Evolutionary conservation across 768 basidiomycete species (phyloP).

Genomic region (Pluteus cervinus): DNA sequence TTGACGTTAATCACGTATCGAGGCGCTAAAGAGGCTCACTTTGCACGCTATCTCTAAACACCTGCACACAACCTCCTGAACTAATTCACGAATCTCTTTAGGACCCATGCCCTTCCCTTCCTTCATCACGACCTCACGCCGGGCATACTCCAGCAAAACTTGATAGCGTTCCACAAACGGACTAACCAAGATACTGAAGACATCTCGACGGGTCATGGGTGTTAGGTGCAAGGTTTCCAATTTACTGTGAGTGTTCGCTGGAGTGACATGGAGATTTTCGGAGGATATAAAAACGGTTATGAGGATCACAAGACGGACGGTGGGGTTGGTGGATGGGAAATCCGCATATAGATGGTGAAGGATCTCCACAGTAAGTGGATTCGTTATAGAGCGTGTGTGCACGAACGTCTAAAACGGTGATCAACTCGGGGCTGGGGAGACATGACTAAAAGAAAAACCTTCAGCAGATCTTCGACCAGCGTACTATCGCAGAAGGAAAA

Average conservation of each 20-base stretch:
- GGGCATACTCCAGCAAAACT: slow-evolving; percentile 45
- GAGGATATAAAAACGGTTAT: slow-evolving; percentile 53
- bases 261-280: slow-evolving; percentile 24
- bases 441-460: slow-evolving; percentile 32
- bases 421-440: slow-evolving; percentile 7
- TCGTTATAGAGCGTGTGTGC: slow-evolving; percentile 61
- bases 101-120: slow-evolving; percentile 36
- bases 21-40: slow-evolving; percentile 25
- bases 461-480: slow-evolving; percentile 61
- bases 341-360: slow-evolving; percentile 61
- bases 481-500: slow-evolving; percentile 24
- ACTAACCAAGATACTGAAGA: slow-evolving; percentile 57
- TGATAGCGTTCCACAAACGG: slow-evolving; percentile 62
- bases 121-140: slow-evolving; percentile 25
- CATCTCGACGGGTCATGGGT: slow-evolving; percentile 53
- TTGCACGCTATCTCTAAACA: slow-evolving; percentile 62
- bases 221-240: slow-evolving; percentile 50
- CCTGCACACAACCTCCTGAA: slow-evolving; percentile 52
- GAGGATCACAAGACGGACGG: slow-evolving; percentile 69
- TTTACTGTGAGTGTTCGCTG: slow-evolving; percentile 35
- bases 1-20: no score
- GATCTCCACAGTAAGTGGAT: slow-evolving; percentile 37
- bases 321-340: slow-evolving; percentile 55
- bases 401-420: slow-evolving; percentile 50
- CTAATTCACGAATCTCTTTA: slow-evolving; percentile 37